Conservation (phyloP, 495 filamentous ascomycete species). For the Neurospora pannonica region DNA sequence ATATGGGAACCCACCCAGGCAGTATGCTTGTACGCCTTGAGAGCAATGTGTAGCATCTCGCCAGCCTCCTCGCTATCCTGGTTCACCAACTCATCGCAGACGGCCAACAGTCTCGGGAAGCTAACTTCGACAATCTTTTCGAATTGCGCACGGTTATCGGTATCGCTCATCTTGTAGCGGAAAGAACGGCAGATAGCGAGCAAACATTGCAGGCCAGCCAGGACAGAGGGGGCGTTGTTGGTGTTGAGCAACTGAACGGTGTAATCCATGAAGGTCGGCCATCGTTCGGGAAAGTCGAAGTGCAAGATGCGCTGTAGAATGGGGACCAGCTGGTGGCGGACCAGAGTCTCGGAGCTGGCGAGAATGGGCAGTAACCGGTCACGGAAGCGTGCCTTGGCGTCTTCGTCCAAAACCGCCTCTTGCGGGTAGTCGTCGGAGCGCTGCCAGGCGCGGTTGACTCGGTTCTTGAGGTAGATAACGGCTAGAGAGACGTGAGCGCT, state of each 20-base stretch:
- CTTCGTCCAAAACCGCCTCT: constrained; percentile 66
- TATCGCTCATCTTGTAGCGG: constrained; percentile 68
- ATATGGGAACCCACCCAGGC: constrained; percentile 65
- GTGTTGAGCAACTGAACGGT: constrained; percentile 78
- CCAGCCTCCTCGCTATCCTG: constrained; percentile 88
- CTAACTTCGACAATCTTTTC: constrained; percentile 86
- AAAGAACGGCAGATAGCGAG: constrained; percentile 89
- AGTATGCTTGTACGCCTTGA: constrained; percentile 96
- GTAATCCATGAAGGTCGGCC: constrained; percentile 87
- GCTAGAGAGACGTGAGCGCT: constrained; percentile 42
- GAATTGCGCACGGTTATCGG: constrained; percentile 73
- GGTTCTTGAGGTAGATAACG: constrained; percentile 95
- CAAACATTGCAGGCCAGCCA: constrained; percentile 88
- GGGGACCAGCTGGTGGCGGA: constrained; percentile 85
- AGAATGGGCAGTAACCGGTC: constrained; percentile 82
- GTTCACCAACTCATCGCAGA: constrained; percentile 78
- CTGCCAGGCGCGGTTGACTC: constrained; percentile 83
- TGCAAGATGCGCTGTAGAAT: constrained; percentile 92
- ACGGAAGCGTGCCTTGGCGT: constrained; percentile 80
- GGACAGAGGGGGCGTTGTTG: constrained; percentile 74
- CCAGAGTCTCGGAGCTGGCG: constrained; percentile 63
- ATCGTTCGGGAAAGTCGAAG: constrained; percentile 86
- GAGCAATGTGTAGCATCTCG: constrained; percentile 88
- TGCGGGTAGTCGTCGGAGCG: constrained; percentile 59
- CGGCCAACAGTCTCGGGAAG: constrained; percentile 81